phyloP scores from a whole-genome alignment of 139 green algal species.

The Asterochloris erici region DNA sequence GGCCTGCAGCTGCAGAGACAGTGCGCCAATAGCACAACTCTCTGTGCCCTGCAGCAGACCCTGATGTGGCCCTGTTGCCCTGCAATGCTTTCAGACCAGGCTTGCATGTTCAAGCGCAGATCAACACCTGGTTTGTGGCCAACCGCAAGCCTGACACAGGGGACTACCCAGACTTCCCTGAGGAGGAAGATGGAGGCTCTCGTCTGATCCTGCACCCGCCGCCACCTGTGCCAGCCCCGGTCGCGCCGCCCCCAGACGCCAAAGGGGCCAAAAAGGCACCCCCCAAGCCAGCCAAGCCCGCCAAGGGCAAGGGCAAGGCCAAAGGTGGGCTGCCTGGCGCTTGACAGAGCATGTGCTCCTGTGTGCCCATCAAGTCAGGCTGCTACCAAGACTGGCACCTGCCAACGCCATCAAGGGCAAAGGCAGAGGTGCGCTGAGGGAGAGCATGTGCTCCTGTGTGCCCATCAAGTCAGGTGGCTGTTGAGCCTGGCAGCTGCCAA shows the following conservation, averaged over 20 bases:
- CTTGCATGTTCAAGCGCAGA: constrained; percentile 28
- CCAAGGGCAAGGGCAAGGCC: constrained; percentile 37
- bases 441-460: too few species aligned
- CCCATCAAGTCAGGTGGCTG: too few species aligned
- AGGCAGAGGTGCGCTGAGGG: constrained; percentile 24
- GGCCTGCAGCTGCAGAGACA: too few species aligned
- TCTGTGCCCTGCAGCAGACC: too few species aligned
- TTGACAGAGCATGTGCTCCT: too few species aligned
- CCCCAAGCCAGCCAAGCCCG: constrained; percentile 4
- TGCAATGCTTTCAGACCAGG: background rate
- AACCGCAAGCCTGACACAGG: constrained; percentile 72
- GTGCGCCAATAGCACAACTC: too few species aligned
- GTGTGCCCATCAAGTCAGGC: too few species aligned
- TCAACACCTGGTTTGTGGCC: constrained; percentile 87
- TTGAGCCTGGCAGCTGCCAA: too few species aligned
- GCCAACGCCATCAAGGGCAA: too few species aligned
- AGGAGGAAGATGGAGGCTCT: constrained; percentile 66
- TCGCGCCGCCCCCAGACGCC: constrained; percentile 14
- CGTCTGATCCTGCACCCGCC: constrained; percentile 75
- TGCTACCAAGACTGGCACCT: too few species aligned
- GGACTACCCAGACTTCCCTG: constrained; percentile 81
- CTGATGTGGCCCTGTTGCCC: background rate
- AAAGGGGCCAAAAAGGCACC: constrained; percentile 19
- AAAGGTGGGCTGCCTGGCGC: constrained; percentile 24
- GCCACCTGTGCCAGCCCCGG: constrained; percentile 26